phyloP scores from a whole-genome alignment of 2,329 filamentous ascomycete genomes.

The Aureobasidium uvarum region DNA sequence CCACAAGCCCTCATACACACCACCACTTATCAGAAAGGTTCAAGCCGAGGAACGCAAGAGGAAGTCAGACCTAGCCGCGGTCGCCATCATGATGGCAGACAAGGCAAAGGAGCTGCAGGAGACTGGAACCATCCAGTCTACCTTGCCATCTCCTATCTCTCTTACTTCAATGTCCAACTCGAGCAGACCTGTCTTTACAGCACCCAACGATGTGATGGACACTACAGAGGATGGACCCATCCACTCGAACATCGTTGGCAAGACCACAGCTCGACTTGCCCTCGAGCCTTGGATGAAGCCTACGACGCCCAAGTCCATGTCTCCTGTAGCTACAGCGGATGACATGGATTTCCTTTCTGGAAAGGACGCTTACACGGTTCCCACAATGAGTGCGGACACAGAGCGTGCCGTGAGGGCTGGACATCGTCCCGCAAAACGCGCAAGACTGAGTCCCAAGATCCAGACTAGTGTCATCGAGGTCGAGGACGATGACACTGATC shows the following conservation, averaged over 20 bases:
- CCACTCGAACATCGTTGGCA: constrained; percentile 2
- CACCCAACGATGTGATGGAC: neutral
- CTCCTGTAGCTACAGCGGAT: neutral
- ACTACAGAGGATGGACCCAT: neutral
- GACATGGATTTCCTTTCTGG: neutral
- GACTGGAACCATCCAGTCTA: neutral
- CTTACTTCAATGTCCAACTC: neutral
- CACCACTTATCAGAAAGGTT: neutral
- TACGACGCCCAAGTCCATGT: too few relatives aligned
- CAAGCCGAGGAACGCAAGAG: neutral
- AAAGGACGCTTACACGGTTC: neutral
- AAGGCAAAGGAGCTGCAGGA: neutral
- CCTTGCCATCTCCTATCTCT: neutral
- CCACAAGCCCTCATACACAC: neutral
- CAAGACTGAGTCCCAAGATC: neutral
- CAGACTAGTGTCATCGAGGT: neutral
- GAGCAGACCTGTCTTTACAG: neutral
- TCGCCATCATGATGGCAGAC: neutral
- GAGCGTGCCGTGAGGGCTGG: too few relatives aligned
- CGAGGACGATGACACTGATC: neutral
- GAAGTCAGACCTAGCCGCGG: neutral
- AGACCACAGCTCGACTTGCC: neutral
- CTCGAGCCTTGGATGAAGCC: neutral
- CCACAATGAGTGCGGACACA: too few relatives aligned
- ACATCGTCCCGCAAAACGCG: too few relatives aligned